Base-by-base conservation (phyloP, 2,329 filamentous ascomycete species). In the Xylaria sp. region DNA sequence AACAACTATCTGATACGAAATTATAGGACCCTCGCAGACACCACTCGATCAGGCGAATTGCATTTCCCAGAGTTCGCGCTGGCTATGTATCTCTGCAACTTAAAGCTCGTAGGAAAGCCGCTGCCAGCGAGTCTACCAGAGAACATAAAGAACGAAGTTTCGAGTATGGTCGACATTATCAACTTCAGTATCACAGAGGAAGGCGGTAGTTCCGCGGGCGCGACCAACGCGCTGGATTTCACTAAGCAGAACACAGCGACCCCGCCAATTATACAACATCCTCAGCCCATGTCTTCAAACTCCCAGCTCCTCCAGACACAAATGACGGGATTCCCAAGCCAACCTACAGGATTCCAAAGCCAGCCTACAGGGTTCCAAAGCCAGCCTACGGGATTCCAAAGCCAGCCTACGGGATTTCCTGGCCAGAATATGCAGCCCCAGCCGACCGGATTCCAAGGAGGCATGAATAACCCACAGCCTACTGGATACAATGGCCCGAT, bases 111-210 rank as follows among this genome's bases (percentile, higher is more conserved):
- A 0, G 91, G 92, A 54, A 96, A 96, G 73, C 79, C 87, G 0
- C 74, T 99, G 20, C 94, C 94, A 0, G 69, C 80, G 1, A 72
- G 70, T 5, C 79, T 99, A 8, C 94, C 94, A 0, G 92, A 97
- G 26, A 88, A 85, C 54, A 87, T 99, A 61, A 89, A 87, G 76
- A 99, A 99, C 66, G 94, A 99, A 72, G 94, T 99, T 17, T 97
- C 93, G 2, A 96, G 94, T 74, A 97, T 99, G 92, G 94, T 99
- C 39, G 94, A 99, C 69, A 99, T 99, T 52, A 99, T 99, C 69
- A 96, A 92, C 55, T 99, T 99, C 71, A 91, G 88, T 63, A 84
- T 97, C 20, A 86, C 85, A 0, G 94, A 99, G 61, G 88, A 93
- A 22, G 77, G 76, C 38, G 77, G 76, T 39, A 74, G 81, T 18